Evolutionary conservation across 306 rosid species (phyloP).

Genomic region (Malus asiatica): DNA sequence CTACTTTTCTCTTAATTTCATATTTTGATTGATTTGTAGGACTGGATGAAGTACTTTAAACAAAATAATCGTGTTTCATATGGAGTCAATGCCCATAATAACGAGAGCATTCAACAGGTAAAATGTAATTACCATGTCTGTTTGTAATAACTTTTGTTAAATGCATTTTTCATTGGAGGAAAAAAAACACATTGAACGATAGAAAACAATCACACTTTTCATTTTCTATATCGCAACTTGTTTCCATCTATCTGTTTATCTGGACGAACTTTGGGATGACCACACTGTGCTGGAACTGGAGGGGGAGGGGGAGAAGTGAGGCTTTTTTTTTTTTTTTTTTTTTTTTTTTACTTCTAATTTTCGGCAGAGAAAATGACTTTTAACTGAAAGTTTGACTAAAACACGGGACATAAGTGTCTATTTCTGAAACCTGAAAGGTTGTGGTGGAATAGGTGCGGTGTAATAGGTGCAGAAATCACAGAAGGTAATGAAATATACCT

Average conservation of each 20-base stretch:
- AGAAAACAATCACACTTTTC: neutral
- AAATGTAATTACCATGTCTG: conserved; percentile 16
- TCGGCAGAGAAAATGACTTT: neutral
- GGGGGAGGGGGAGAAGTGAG: neutral
- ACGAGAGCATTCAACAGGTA: conserved; percentile 67
- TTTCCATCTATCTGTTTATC: neutral
- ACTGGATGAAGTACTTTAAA: conserved; percentile 54
- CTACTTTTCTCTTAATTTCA: neutral
- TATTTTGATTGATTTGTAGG: conserved; percentile 31
- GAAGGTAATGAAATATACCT: neutral
- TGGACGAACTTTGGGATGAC: neutral
- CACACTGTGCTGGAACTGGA: neutral
- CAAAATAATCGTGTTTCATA: conserved; percentile 40
- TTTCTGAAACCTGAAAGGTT: neutral
- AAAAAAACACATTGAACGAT: neutral
- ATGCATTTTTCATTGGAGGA: neutral
- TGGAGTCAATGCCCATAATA: conserved; percentile 81
- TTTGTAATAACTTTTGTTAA: neutral
- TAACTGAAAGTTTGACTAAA: neutral
- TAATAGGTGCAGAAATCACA: neutral
- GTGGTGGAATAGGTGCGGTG: neutral
- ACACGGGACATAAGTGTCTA: neutral
- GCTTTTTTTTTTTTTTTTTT: neutral
- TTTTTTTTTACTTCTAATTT: neutral
- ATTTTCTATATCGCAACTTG: neutral